Base-by-base conservation (phyloP, 1,139 yeast species). In the Ogataea hybrid region DNA sequence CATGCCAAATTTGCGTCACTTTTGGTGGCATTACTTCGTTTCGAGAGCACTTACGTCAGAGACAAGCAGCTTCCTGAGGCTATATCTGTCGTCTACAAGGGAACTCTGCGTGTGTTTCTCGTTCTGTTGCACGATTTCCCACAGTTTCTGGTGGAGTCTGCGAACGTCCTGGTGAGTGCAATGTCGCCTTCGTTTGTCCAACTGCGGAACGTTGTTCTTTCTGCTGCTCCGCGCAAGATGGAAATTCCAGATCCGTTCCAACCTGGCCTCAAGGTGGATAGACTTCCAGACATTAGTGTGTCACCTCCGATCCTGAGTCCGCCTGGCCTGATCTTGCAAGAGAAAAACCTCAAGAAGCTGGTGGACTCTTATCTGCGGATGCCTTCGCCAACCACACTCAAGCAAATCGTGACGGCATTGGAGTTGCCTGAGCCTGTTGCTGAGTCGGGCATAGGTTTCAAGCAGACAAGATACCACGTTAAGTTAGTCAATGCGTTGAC, bases 81-180 rank as follows among this genome's bases (percentile, higher is more conserved):
- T 15, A 74, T 86, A 41, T 80, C 82, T 36, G 95, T 88, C 28
- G 79, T 88, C 40, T 88, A 88, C 68, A 87, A 88, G 62, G 97
- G 97, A 4, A 77, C 90, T 11, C 70, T 88, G 52, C 76, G 97
- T 48, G 77, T 92, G 3, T 79, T 90, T 54, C 65, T 84, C 44
- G 88, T 89, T 6, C 69, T 92, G 43, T 72, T 87, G 28, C 96
- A 90, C 58, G 99, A 94, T 59, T 80, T 74, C 58, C 98, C 98
- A 1, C 92, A 83, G 47, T 83, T 89, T 50, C 72, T 92, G 53
- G 83, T 85, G 41, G 90, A 83, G 47, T 79, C 92, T 61, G 94
- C 88, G 57, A 81, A 84, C 58, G 82, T 80, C 51, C 71, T 92
- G 52, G 74, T 87, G 49, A 74, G 81, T 37, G 78, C 80, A 14